phyloP scores from a whole-genome alignment of 2,329 filamentous ascomycete genomes.

The Exophiala spinifera region DNA sequence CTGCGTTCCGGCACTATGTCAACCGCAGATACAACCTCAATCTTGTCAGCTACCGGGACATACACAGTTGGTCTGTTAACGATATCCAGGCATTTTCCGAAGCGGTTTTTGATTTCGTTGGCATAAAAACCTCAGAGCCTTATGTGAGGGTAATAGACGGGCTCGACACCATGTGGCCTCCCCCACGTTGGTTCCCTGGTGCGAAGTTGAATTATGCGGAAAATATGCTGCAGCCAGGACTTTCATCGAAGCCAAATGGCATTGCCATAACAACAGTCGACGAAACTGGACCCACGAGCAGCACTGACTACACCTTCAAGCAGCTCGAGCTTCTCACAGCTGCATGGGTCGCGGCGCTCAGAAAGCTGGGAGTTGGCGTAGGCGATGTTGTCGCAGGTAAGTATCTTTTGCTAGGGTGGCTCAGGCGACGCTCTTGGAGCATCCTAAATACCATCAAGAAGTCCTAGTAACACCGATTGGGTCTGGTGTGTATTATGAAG shows the following conservation, averaged over 20 bases:
- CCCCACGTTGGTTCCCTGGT: neutral
- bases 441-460: too few relatives aligned
- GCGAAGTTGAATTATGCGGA: neutral
- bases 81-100: neutral
- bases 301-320: too few relatives aligned
- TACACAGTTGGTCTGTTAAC: neutral
- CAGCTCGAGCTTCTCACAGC: too few relatives aligned
- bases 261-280: too few relatives aligned
- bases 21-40: neutral
- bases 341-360: too few relatives aligned
- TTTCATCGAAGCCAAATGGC: constrained; percentile 38
- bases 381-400: too few relatives aligned
- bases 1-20: neutral
- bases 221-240: constrained; percentile 30
- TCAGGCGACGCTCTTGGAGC: too few relatives aligned
- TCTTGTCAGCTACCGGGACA: neutral
- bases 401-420: too few relatives aligned
- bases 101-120: neutral
- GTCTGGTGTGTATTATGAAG: too few relatives aligned
- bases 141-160: neutral
- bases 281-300: too few relatives aligned
- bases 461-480: too few relatives aligned
- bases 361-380: too few relatives aligned
- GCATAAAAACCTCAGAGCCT: neutral
- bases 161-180: neutral